Percentiles rank a stretch among this genome's conserved stretches.
phyloP scores from a whole-genome alignment of 1,284 basidiomycete species.

The Crepidotus sp. region DNA sequence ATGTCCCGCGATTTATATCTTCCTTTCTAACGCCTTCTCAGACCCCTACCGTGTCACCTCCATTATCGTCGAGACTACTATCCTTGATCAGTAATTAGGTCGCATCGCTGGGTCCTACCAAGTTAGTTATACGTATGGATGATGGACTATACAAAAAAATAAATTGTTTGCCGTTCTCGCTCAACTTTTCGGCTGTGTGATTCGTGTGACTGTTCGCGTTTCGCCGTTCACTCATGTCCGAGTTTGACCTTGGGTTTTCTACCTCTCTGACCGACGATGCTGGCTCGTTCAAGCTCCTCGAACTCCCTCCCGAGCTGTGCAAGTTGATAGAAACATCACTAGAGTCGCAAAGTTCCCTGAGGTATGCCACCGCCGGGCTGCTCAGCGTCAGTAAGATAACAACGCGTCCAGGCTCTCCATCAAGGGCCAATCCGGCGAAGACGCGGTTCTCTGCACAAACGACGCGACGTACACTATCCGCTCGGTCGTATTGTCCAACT shows the following conservation, averaged over 20 bases:
- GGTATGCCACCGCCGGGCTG: slow-evolving; percentile 20
- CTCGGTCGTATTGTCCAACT: slow-evolving; percentile 80
- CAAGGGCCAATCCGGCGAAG: slow-evolving; percentile 73
- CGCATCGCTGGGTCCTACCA: neutral
- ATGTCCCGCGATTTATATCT: neutral
- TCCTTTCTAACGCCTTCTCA: slow-evolving; percentile 24
- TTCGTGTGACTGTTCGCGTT: slow-evolving; percentile 11
- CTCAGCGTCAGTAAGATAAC: neutral
- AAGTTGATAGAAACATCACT: slow-evolving; percentile 39
- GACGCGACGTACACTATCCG: slow-evolving; percentile 75
- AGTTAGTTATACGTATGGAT: neutral
- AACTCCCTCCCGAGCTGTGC: slow-evolving; percentile 57
- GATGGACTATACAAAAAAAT: slow-evolving; percentile 7
- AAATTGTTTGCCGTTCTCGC: neutral
- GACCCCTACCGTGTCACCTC: slow-evolving; percentile 84
- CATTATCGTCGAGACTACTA: slow-evolving; percentile 91
- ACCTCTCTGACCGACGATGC: slow-evolving; percentile 34
- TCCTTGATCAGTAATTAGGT: slow-evolving; percentile 43
- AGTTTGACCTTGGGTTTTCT: slow-evolving; percentile 48
- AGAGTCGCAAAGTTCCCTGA: slow-evolving; percentile 25
- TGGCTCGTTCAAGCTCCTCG: slow-evolving; percentile 55
- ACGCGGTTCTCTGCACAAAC: slow-evolving; percentile 83
- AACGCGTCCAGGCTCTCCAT: slow-evolving; percentile 51
- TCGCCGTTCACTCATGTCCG: slow-evolving; percentile 28
- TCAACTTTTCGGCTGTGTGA: neutral